Conservation (phyloP, 139 green algal species). For the Gonium pectorale region DNA sequence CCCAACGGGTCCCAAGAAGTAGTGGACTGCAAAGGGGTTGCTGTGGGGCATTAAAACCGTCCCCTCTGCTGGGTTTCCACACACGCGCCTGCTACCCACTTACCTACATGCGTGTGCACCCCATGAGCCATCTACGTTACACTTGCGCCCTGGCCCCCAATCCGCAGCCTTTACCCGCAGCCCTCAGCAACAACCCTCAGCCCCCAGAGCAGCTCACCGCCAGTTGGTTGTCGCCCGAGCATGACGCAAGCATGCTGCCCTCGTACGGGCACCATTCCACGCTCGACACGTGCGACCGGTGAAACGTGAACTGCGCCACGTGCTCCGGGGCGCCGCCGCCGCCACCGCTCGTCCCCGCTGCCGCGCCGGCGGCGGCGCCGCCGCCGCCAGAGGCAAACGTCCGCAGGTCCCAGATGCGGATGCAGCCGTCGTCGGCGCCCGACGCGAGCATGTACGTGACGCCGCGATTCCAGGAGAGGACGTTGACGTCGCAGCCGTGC, state of each 20-base stretch:
- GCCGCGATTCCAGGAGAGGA: constrained; percentile 94
- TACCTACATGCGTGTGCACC: too few species aligned
- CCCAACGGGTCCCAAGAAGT: too few species aligned
- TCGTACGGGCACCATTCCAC: constrained; percentile 97
- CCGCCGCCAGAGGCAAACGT: constrained; percentile 58
- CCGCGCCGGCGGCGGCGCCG: constrained; percentile 8
- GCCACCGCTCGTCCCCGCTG: background rate
- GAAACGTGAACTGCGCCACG: constrained; percentile 55
- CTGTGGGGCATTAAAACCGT: too few species aligned
- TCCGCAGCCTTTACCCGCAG: too few species aligned
- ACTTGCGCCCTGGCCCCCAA: too few species aligned
- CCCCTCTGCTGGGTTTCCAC: too few species aligned
- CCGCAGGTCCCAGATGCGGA: constrained; percentile 97
- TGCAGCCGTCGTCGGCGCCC: constrained; percentile 88
- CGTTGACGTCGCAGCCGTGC: constrained; percentile 94
- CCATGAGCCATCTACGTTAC: too few species aligned
- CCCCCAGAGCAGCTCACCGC: constrained; percentile 43
- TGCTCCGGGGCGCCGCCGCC: constrained; percentile 26
- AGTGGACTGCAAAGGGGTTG: too few species aligned
- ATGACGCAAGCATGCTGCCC: constrained; percentile 88
- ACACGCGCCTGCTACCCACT: too few species aligned
- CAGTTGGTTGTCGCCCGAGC: constrained; percentile 77
- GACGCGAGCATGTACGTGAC: constrained; percentile 95
- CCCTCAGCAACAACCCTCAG: too few species aligned
- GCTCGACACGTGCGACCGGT: constrained; percentile 82